Evolutionary conservation across 2,329 filamentous ascomycete species (phyloP).

Genomic region (Aspergillus latus): DNA sequence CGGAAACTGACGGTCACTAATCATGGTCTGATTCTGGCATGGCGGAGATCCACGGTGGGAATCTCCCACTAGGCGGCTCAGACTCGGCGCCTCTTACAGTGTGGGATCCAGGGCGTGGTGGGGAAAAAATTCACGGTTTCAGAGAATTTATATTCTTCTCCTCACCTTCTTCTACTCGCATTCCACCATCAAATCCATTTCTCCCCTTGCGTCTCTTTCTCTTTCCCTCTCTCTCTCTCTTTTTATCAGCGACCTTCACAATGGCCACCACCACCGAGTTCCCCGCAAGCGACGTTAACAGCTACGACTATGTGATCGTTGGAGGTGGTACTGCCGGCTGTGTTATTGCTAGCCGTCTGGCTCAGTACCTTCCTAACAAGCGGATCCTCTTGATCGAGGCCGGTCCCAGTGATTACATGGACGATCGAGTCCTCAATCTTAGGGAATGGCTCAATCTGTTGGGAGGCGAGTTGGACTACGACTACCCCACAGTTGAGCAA

Average conservation of each 20-base stretch:
- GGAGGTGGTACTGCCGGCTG: conserved; percentile 85
- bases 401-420: conserved; percentile 84
- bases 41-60: conserved; percentile 1
- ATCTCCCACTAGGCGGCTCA: conserved; percentile 2
- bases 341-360: conserved; percentile 75
- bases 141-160: not conserved
- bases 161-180: conserved; percentile 9
- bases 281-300: conserved; percentile 61
- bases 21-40: not conserved
- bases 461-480: conserved; percentile 85
- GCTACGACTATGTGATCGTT: conserved; percentile 82
- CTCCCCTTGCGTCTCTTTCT: conserved; percentile 10
- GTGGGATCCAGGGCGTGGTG: conserved; percentile 3
- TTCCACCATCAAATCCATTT: conserved; percentile 3
- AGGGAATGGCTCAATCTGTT: conserved; percentile 84
- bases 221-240: not conserved
- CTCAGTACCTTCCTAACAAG: conserved; percentile 80
- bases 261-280: conserved; percentile 68
- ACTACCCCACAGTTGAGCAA: conserved; percentile 86
- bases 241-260: conserved; percentile 28
- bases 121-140: conserved; percentile 13
- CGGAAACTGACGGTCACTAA: no score
- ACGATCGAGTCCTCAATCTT: conserved; percentile 80
- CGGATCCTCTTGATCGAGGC: conserved; percentile 81
- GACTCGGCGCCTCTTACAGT: conserved; percentile 9